phyloP scores from a whole-genome alignment of 306 rosid species.

The Luffa acutangula region DNA sequence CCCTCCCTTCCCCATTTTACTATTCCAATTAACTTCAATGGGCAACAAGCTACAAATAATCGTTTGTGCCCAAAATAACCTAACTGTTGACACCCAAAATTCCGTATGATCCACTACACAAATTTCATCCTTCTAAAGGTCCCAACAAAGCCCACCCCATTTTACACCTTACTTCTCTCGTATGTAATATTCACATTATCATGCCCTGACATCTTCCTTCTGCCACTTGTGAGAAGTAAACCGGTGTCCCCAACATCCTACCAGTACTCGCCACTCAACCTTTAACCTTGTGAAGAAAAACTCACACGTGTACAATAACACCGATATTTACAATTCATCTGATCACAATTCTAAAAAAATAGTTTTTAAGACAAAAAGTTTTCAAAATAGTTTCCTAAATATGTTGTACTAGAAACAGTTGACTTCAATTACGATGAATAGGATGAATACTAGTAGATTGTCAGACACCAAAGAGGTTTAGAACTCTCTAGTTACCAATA shows the following conservation, averaged over 20 bases:
- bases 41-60: not conserved
- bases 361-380: not conserved
- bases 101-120: not conserved
- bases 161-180: not conserved
- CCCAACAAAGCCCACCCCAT: not conserved
- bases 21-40: not conserved
- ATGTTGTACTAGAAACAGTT: not conserved
- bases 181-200: not conserved
- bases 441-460: not conserved
- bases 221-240: not conserved
- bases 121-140: not conserved
- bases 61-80: not conserved
- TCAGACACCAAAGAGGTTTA: not conserved
- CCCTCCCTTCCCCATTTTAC: not conserved
- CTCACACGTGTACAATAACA: not conserved
- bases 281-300: not conserved
- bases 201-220: not conserved
- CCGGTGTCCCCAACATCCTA: not conserved
- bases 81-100: not conserved
- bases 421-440: not conserved
- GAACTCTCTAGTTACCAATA: not conserved
- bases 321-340: not conserved
- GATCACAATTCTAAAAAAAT: not conserved
- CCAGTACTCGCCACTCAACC: not conserved
- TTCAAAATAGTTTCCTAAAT: not conserved